Percentiles rank a stretch among this genome's conserved stretches.
phyloP scores from a whole-genome alignment of 1,284 basidiomycete species.

The Heterobasidion annosum region DNA sequence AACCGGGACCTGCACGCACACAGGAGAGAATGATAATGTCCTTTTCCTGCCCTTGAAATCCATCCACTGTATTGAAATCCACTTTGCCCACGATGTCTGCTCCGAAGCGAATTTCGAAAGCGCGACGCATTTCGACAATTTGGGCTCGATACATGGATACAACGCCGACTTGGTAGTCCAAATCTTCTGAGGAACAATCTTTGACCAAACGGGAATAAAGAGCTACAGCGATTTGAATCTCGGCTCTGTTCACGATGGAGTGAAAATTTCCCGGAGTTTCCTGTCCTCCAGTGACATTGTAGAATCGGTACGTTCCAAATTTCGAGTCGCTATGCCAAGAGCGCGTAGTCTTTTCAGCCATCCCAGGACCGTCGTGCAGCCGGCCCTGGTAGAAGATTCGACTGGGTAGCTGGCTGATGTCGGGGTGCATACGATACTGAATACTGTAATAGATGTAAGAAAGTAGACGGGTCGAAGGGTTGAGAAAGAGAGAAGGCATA shows the following conservation, averaged over 20 bases:
- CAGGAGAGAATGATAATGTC: conserved; percentile 94
- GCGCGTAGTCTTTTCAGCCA: conserved; percentile 77
- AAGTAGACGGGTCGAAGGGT: background rate
- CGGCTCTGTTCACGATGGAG: conserved; percentile 74
- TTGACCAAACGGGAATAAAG: conserved; percentile 70
- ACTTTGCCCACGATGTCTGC: conserved; percentile 63
- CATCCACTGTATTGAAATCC: conserved; percentile 97
- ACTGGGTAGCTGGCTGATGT: conserved; percentile 89
- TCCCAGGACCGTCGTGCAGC: conserved; percentile 82
- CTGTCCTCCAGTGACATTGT: conserved; percentile 60
- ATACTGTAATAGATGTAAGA: conserved; percentile 46
- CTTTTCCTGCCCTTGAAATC: conserved; percentile 97
- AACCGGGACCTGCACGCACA: conserved; percentile 81
- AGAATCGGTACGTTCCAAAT: conserved; percentile 88
- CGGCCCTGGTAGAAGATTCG: conserved; percentile 81
- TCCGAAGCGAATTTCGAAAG: conserved; percentile 73
- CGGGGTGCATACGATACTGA: conserved; percentile 99
- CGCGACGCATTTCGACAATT: conserved; percentile 65
- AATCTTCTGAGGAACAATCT: conserved; percentile 57
- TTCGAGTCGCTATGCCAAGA: conserved; percentile 80
- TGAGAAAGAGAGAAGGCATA: conserved; percentile 21
- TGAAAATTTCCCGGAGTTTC: conserved; percentile 48
- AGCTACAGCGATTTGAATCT: conserved; percentile 72
- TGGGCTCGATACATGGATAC: conserved; percentile 97
- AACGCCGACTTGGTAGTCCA: conserved; percentile 80